phyloP scores from a whole-genome alignment of 805 yeast species.

The Spathaspora hagerdaliae region DNA sequence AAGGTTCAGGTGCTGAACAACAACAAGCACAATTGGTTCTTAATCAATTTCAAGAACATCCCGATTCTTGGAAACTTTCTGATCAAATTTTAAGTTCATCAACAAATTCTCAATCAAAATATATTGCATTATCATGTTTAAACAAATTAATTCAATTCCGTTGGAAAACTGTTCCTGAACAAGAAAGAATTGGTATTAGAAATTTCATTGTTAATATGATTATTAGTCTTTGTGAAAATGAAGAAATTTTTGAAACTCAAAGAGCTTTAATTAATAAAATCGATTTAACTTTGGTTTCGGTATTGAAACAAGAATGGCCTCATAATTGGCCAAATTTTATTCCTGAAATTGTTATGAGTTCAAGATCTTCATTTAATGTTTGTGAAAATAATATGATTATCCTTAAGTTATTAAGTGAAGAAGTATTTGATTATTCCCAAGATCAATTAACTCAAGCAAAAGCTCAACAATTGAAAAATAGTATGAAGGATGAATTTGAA shows the following conservation, averaged over 20 bases:
- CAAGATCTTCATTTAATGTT: conserved; percentile 82
- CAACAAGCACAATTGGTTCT: conserved; percentile 67
- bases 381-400: conserved; percentile 98
- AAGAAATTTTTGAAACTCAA: conserved; percentile 62
- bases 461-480: conserved; percentile 73
- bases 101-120: conserved; percentile 80
- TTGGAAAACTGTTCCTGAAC: conserved; percentile 90
- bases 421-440: conserved; percentile 91
- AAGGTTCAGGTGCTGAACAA: conserved; percentile 67
- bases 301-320: conserved; percentile 98
- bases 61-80: conserved; percentile 93
- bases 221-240: conserved; percentile 84
- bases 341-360: conserved; percentile 84
- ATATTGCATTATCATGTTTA: conserved; percentile 83
- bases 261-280: conserved; percentile 87
- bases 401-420: conserved; percentile 84
- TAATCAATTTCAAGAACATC: conserved; percentile 85
- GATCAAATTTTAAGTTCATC: conserved; percentile 82
- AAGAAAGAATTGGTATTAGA: conserved; percentile 88
- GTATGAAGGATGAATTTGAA: conserved; percentile 86
- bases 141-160: conserved; percentile 86
- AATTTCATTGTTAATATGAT: conserved; percentile 93
- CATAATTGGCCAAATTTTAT: conserved; percentile 96
- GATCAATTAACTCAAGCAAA: conserved; percentile 97
- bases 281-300: conserved; percentile 89